Evolutionary conservation across 768 basidiomycete species (phyloP), one percentile per base, ranked within the genome.

Genomic region (Pleurotus ostreatus): DNA sequence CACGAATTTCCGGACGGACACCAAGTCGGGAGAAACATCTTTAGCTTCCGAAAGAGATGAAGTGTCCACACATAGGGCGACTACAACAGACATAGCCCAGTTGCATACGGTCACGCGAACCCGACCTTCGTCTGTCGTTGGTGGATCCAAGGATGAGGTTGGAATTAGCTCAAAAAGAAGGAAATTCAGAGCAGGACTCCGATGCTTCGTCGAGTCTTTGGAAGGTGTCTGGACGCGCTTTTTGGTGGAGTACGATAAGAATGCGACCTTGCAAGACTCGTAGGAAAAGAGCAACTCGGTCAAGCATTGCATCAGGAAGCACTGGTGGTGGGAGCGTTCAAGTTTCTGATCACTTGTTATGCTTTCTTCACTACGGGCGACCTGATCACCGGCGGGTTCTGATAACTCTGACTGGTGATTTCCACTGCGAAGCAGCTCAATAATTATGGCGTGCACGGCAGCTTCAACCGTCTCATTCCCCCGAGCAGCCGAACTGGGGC

Each of bases 241-340:
- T 72, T 86, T 89, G 3, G 84, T 78, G 0, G 84, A 82, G 63
- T 83, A 93, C 0, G 90, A 87, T 52, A 97, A 68, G 70, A 99
- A 93, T 4, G 89, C 85, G 22, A 85, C 67, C 70, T 98, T 99
- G 83, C 93, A 95, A 5, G 84, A 70, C 61, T 94, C 88, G 63
- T 98, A 99, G 11, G 94, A 98, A 59, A 96, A 92, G 11, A 97
- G 72, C 8, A 98, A 75, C 71, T 99, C 97, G 2, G 94, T 92
- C 46, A 98, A 75, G 61, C 86, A 89, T 66, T 94, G 91, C 88
- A 95, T 92, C 60, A 93, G 72, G 78, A 95, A 93, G 64, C 86
- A 89, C 13, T 81, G 75, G 63, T 89, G 91, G 55, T 79, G 70
- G 71, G 76, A 70, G 26, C 71, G 74, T 59, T 77, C 75, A 5